These are phyloP conservation scores for Lodderomyces elongisporus DNA, from an alignment of 1,139 yeast species.

Conservation along the genomic window DNA sequence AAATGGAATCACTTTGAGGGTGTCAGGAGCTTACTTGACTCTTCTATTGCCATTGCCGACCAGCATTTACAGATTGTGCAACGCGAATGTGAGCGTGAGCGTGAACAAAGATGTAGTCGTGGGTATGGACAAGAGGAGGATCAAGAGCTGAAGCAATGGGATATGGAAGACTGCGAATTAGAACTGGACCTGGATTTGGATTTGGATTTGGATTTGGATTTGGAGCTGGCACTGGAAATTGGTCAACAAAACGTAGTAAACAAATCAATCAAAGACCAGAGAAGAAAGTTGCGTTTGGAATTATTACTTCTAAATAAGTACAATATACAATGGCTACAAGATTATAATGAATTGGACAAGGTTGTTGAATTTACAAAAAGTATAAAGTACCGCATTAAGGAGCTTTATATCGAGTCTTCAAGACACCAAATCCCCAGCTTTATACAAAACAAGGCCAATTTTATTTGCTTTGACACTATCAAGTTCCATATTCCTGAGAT, in stretches of 20 bases:
- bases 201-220: too few relatives aligned
- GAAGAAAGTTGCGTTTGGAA: conserved; percentile 8
- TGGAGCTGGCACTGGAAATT: too few relatives aligned
- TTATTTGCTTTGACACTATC: conserved; percentile 8
- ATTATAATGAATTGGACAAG: conserved; percentile 6
- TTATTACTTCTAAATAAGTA: conserved; percentile 9
- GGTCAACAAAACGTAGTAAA: background rate
- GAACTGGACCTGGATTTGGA: too few relatives aligned
- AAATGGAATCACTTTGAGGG: conserved; percentile 16
- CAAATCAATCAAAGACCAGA: conserved; percentile 4
- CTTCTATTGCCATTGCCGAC: conserved; percentile 14
- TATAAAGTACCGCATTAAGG: conserved; percentile 2
- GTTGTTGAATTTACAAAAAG: conserved; percentile 5
- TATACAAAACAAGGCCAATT: conserved; percentile 7
- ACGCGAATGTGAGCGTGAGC: conserved; percentile 4
- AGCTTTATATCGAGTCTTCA: background rate
- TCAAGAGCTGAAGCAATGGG: background rate
- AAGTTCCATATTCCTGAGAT: conserved; percentile 10
- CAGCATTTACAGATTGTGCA: conserved; percentile 12
- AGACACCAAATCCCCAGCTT: conserved; percentile 2
- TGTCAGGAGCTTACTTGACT: conserved; percentile 11
- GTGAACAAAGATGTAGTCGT: background rate
- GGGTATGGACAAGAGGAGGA: too few relatives aligned
- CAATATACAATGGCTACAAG: conserved; percentile 5
- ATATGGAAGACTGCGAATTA: too few relatives aligned